phyloP scores from a whole-genome alignment of 768 basidiomycete genomes.

The Suillus subluteus region DNA sequence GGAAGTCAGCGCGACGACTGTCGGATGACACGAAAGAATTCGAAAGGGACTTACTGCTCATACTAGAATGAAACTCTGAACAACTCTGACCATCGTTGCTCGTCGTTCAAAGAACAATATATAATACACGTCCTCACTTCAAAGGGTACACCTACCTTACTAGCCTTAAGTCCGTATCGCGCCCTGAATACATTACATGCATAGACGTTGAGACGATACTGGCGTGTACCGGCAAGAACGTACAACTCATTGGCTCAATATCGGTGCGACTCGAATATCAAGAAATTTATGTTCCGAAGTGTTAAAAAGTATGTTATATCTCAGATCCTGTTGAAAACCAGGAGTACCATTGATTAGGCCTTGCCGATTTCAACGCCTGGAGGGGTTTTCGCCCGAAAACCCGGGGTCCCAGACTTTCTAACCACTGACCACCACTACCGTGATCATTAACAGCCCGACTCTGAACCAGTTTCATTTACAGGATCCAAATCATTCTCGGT shows the following conservation, averaged over 20 bases:
- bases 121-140: background rate
- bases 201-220: background rate
- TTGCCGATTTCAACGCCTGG: background rate
- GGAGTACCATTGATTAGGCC: background rate
- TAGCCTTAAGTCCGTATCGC: background rate
- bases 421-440: background rate
- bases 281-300: background rate
- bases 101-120: background rate
- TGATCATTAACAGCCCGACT: background rate
- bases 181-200: background rate
- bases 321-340: background rate
- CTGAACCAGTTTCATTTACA: background rate
- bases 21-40: background rate
- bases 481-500: background rate
- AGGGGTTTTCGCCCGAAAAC: background rate
- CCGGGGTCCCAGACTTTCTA: background rate
- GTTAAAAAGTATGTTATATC: background rate
- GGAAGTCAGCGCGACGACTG: background rate
- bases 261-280: background rate
- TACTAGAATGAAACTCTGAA: background rate
- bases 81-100: background rate
- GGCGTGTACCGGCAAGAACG: background rate
- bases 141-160: background rate
- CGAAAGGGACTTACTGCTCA: background rate
- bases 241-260: background rate